Conservation (phyloP, 2,329 filamentous ascomycete species). For the Alternaria sp. region DNA sequence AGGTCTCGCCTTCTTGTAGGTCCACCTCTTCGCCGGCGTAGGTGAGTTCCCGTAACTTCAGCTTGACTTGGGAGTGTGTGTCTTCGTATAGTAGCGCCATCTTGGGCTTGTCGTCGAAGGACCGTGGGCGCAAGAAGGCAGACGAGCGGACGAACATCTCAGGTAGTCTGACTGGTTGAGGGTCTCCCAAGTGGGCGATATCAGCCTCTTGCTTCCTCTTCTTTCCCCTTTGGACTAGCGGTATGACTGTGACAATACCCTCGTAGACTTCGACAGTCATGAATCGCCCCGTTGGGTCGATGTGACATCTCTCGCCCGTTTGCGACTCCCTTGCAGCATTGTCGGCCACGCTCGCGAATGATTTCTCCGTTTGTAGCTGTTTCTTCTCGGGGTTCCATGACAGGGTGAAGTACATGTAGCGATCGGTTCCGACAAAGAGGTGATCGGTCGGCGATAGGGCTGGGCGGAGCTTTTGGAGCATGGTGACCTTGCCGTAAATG, state of each 20-base stretch:
- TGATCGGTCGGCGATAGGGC: conserved; percentile 78
- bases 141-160: conserved; percentile 72
- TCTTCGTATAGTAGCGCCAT: conserved; percentile 72
- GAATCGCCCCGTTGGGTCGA: conserved; percentile 78
- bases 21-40: conserved; percentile 61
- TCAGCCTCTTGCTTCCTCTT: conserved; percentile 57
- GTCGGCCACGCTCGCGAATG: conserved; percentile 66
- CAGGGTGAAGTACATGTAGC: conserved; percentile 88
- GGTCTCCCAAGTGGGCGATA: conserved; percentile 66
- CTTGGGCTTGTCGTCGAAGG: conserved; percentile 60
- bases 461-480: conserved; percentile 81
- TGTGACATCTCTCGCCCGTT: conserved; percentile 80
- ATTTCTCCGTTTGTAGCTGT: conserved; percentile 63
- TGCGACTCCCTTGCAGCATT: conserved; percentile 74
- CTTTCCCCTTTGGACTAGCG: conserved; percentile 62
- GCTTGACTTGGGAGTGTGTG: conserved; percentile 60
- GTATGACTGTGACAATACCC: conserved; percentile 69
- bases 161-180: conserved; percentile 67
- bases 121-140: conserved; percentile 67
- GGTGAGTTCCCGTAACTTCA: conserved; percentile 63
- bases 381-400: conserved; percentile 73
- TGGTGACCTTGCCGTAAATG: conserved; percentile 84
- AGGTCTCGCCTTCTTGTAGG: conserved; percentile 59
- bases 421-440: conserved; percentile 90
- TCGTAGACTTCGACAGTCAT: conserved; percentile 73